Percentiles rank a stretch among this genome's conserved stretches.
phyloP scores from a whole-genome alignment of 495 filamentous ascomycete species.

The Hypoxylon perforatum region DNA sequence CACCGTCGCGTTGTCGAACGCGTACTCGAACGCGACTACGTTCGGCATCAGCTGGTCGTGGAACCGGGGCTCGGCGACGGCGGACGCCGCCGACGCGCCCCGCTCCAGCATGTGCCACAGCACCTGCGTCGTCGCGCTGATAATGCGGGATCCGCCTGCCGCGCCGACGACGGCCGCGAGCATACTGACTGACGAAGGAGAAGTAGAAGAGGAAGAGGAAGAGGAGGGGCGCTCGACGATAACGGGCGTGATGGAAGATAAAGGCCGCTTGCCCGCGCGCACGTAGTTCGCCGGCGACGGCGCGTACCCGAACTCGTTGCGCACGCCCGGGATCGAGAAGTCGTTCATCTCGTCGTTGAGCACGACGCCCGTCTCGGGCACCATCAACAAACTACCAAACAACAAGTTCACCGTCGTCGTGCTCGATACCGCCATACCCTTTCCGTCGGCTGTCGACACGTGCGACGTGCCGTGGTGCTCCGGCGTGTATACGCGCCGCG shows the following conservation, averaged over 20 bases:
- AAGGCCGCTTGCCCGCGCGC: conserved; percentile 76
- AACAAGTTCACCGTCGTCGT: conserved; percentile 88
- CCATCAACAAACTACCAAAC: conserved; percentile 81
- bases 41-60: conserved; percentile 84
- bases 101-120: conserved; percentile 77
- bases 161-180: conserved; percentile 69
- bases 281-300: conserved; percentile 80
- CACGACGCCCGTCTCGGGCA: conserved; percentile 83
- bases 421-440: conserved; percentile 75
- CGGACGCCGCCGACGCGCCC: conserved; percentile 60
- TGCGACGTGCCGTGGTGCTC: conserved; percentile 78
- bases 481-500: conserved; percentile 51
- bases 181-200: too few species aligned
- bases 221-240: conserved; percentile 68
- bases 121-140: conserved; percentile 79
- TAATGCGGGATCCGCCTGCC: conserved; percentile 82
- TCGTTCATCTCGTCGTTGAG: conserved; percentile 93
- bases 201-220: too few species aligned
- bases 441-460: conserved; percentile 73
- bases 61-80: conserved; percentile 72
- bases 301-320: conserved; percentile 80
- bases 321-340: conserved; percentile 76
- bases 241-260: conserved; percentile 77
- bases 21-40: conserved; percentile 71
- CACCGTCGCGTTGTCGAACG: conserved; percentile 72